Evolutionary conservation across 2,329 filamentous ascomycete genomes (phyloP).

Genomic region (Hypoxylon sp.): DNA sequence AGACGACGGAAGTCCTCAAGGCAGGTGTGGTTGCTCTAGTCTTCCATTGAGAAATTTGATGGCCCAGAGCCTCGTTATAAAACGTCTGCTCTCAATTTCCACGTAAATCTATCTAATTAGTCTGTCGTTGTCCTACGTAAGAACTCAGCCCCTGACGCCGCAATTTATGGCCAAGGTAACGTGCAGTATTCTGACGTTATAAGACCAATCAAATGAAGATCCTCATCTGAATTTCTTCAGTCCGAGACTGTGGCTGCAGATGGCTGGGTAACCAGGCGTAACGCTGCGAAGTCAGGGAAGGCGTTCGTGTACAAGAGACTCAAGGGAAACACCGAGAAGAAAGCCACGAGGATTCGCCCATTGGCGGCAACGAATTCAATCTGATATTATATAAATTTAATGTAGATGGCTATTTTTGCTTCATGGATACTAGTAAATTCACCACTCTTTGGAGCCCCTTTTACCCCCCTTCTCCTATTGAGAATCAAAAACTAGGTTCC

Average conservation of each 20-base stretch:
- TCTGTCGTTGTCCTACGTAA: too few species aligned
- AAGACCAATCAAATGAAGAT: neutral
- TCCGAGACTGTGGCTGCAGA: neutral
- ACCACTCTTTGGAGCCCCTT: neutral
- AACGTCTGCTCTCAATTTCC: neutral
- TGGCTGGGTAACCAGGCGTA: neutral
- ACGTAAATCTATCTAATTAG: neutral
- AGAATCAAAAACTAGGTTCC: neutral
- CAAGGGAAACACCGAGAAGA: too few species aligned
- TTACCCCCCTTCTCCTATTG: neutral
- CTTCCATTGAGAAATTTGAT: neutral
- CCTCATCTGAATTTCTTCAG: neutral
- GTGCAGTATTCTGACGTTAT: neutral
- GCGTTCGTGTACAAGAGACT: neutral
- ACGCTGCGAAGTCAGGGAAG: neutral
- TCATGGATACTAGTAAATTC: too few species aligned
- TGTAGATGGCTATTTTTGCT: too few species aligned
- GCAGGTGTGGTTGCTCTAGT: neutral
- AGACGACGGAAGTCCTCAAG: too few species aligned
- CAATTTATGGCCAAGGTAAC: neutral
- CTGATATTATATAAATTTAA: too few species aligned
- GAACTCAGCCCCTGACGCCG: neutral
- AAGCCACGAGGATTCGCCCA: too few species aligned
- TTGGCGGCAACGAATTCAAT: too few species aligned
- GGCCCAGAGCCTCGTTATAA: neutral